phyloP scores from a whole-genome alignment of 192 early-diverging fungal genomes.

The Coemansia sp. region DNA sequence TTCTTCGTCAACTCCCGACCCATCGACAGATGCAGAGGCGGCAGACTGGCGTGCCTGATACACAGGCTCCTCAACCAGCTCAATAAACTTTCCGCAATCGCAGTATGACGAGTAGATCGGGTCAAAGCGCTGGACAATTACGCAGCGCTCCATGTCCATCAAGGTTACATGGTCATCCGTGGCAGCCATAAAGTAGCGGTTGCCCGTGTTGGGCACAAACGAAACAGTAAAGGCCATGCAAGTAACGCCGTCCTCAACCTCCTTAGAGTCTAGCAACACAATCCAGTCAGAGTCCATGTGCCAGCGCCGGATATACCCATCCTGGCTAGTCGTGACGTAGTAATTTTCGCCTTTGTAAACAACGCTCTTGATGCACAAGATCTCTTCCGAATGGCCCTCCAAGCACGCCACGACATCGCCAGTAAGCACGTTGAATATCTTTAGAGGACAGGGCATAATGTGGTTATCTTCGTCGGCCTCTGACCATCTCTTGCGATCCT shows the following conservation, averaged over 20 bases:
- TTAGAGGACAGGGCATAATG: conserved; percentile 88
- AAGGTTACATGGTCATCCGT: conserved; percentile 82
- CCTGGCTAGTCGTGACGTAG: conserved; percentile 85
- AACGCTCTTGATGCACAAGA: conserved; percentile 75
- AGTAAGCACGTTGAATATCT: conserved; percentile 79
- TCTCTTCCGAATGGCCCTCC: conserved; percentile 84
- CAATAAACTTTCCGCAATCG: conserved; percentile 88
- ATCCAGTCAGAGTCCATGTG: conserved; percentile 77
- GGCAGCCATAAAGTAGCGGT: conserved; percentile 87
- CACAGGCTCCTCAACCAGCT: conserved; percentile 58
- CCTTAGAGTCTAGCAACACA: conserved; percentile 57
- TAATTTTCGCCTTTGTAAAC: conserved; percentile 78
- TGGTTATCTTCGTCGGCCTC: conserved; percentile 90
- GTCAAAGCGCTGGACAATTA: conserved; percentile 56
- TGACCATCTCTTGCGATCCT: conserved; percentile 84
- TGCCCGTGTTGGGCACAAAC: conserved; percentile 89
- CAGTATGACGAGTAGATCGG: conserved; percentile 88
- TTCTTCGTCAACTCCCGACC: conserved; percentile 38
- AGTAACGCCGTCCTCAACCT: conserved; percentile 77
- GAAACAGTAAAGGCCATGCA: conserved; percentile 96
- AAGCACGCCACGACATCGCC: conserved; percentile 77
- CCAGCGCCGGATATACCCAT: conserved; percentile 91
- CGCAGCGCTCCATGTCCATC: conserved; percentile 82
- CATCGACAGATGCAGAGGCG: background rate
- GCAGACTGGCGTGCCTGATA: conserved; percentile 20